Base-by-base conservation (phyloP, 2,329 filamentous ascomycete genomes). In the Sclerotinia trifoliorum region DNA sequence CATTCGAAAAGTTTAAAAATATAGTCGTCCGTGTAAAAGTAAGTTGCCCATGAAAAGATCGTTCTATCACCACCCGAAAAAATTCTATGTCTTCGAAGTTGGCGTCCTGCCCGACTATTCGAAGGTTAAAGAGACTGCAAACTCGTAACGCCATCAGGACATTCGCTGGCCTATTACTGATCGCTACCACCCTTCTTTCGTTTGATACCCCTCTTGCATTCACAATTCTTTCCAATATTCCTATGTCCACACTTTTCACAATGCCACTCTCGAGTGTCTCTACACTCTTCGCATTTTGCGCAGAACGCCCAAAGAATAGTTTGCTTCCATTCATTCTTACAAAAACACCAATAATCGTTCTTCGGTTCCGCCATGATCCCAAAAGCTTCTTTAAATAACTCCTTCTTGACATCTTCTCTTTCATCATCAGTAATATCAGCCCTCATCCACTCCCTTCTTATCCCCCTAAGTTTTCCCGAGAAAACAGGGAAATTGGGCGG, bases 321-420 rank as follows among this genome's bases (percentile, higher is more conserved):
- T 10, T 54, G 29, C 32, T 42, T 63, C 65, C 56, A 67, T 42
- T 46, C 19, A 7, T 61, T 24, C 19, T 10, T 46, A 48, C 65
- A 67, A 24, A 32, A 67, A 32, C 65, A 67, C 32, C 56, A 67
- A 54, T 67, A 63, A 35, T 46, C 24, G 4, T 32, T 51, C 29
- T 62, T 39, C 4, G 60, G 10, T 7, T 51, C 46, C 39, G 3
- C 35, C 17, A 17, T 6, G 3, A 66, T 54, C 32, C 54, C 64
- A 26, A 66, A 60, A 19, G 64, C 54, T 19, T 46, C 44, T 26
- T 24, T 60, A 10, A 66, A 66, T 17, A 66, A 21, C 17, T 52
- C 44, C n/a, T 29, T 60, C 17, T 39, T 21, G 26, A 58, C 15
- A n/a, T 42, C 54, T n/a, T 52, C 15, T 26, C 42, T n/a, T 15